Conservation (phyloP, 2,329 filamentous ascomycete genomes). For the Corniculantispora saksenae region DNA sequence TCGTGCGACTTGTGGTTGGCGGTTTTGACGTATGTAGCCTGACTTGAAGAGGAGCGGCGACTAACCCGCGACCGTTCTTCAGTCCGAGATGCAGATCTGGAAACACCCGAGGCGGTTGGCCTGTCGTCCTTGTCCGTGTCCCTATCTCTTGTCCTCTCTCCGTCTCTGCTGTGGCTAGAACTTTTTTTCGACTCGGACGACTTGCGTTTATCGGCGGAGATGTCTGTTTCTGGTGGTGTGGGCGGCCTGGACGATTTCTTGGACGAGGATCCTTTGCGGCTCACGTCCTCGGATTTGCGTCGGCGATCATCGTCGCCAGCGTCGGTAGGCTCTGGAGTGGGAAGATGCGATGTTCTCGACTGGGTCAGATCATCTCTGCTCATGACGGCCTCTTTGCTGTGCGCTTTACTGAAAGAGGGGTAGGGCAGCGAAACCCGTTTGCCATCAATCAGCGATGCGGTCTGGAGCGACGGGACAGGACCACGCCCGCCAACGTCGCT, state of each 20-base stretch:
- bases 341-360: constrained; percentile 42
- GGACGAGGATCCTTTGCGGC: constrained; percentile 38
- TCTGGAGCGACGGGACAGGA: constrained; percentile 29
- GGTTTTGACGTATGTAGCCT: constrained; percentile 54
- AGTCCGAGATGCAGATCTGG: constrained; percentile 46
- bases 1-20: constrained; percentile 37
- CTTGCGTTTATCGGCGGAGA: constrained; percentile 46
- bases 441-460: constrained; percentile 31
- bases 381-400: constrained; percentile 83
- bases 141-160: constrained; percentile 21
- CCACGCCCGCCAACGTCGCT: constrained; percentile 52
- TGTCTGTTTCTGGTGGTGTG: constrained; percentile 64
- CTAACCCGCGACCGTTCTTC: constrained; percentile 56
- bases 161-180: constrained; percentile 5
- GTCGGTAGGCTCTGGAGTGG: constrained; percentile 74
- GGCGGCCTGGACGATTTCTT: constrained; percentile 54
- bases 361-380: constrained; percentile 55
- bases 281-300: constrained; percentile 50
- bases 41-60: constrained; percentile 58
- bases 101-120: constrained; percentile 46
- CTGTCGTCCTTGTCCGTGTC: constrained; percentile 37
- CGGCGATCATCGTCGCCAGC: constrained; percentile 32
- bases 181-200: constrained; percentile 24
- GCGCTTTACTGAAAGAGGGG: constrained; percentile 82
- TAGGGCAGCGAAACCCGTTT: constrained; percentile 66